Percentiles rank a stretch among this genome's conserved stretches.
These are phyloP conservation scores for Dactylorhiza incarnata DNA, from an alignment of 106 monocot species.

Conservation along the genomic window DNA sequence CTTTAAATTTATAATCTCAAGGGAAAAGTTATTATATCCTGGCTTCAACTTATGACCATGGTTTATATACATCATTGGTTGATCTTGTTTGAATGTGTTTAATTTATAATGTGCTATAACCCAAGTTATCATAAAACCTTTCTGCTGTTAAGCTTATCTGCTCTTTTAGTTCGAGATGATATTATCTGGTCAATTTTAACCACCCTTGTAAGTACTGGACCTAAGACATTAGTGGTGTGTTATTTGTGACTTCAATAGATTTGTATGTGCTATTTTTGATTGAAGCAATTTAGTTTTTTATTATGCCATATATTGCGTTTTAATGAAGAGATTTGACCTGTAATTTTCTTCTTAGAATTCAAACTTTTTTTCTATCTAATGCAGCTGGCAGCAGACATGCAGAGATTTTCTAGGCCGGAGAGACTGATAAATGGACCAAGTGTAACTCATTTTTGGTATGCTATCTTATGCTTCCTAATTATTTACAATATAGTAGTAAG, in stretches of 20 bases:
- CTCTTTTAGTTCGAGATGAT: not conserved
- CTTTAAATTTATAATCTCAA: not conserved
- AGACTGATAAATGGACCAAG: slow-evolving; percentile 94
- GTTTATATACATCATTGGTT: not conserved
- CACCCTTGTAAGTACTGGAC: not conserved
- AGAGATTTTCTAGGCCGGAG: slow-evolving; percentile 98
- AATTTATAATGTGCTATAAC: not conserved
- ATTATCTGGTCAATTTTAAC: not conserved
- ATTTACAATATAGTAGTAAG: not conserved
- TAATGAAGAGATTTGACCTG: not conserved
- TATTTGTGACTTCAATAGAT: not conserved
- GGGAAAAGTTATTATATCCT: not conserved
- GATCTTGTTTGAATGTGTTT: not conserved
- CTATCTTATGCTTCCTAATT: slow-evolving; percentile 4
- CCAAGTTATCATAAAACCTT: not conserved
- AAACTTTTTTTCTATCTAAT: slow-evolving; percentile 15
- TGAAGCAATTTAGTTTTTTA: not conserved
- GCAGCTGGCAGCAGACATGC: slow-evolving; percentile 96
- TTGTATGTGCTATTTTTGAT: not conserved
- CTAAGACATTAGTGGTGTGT: not conserved
- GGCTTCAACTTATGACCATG: not conserved
- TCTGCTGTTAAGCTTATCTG: not conserved
- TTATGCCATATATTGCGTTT: not conserved
- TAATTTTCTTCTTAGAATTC: not conserved
- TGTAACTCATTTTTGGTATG: slow-evolving; percentile 91